Conservation (phyloP, 2,329 filamentous ascomycete species). For the Chaetomium olivaceum region DNA sequence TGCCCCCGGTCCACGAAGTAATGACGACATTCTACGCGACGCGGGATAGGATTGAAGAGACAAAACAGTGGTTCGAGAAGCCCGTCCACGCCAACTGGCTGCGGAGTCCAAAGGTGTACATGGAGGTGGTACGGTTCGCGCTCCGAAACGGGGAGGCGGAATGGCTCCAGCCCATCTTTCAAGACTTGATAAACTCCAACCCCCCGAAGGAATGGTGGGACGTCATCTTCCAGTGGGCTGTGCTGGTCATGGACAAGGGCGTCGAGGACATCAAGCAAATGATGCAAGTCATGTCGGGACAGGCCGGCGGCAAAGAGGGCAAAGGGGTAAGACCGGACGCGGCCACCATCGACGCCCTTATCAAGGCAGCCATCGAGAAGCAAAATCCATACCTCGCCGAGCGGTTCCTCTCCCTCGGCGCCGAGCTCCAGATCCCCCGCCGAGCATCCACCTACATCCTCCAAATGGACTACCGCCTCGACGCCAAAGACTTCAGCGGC, state of each 20-base stretch:
- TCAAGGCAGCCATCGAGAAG: constrained; percentile 70
- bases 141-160: constrained; percentile 58
- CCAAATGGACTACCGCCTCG: constrained; percentile 74
- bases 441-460: constrained; percentile 71
- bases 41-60: constrained; percentile 58
- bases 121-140: constrained; percentile 61
- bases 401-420: constrained; percentile 67
- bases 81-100: constrained; percentile 45
- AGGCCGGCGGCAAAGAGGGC: constrained; percentile 41
- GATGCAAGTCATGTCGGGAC: constrained; percentile 64
- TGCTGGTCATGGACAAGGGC: constrained; percentile 66
- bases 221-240: constrained; percentile 72
- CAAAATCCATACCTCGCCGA: constrained; percentile 72
- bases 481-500: constrained; percentile 69
- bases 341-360: constrained; percentile 72
- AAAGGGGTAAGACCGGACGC: constrained; percentile 60
- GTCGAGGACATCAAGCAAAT: constrained; percentile 73
- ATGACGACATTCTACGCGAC: constrained; percentile 65
- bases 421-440: constrained; percentile 64
- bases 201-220: constrained; percentile 65
- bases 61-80: constrained; percentile 67
- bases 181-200: constrained; percentile 49
- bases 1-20: constrained; percentile 49
- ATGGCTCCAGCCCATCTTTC: constrained; percentile 64
- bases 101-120: constrained; percentile 50